A percentile compares a stretch with the other conserved stretches of the same genome.
Evolutionary conservation across 169 alveolate species (phyloP).

Genomic region (Theileria orientalis): DNA sequence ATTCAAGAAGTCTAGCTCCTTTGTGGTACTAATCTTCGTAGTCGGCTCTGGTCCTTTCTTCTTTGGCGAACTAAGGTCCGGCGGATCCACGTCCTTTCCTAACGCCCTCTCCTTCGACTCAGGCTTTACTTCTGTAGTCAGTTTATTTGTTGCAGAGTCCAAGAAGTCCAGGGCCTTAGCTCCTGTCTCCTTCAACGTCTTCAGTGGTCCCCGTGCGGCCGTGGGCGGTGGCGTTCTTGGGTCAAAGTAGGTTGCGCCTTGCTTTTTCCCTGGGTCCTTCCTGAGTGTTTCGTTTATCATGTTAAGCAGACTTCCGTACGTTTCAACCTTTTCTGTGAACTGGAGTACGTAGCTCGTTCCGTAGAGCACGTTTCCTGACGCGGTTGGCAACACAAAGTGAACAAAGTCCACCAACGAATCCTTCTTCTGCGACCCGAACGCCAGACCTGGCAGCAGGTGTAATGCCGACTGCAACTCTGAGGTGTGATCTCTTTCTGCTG

Average conservation of each 20-base stretch:
- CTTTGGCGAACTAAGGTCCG: too few relatives aligned
- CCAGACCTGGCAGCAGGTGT: slow-evolving; percentile 43
- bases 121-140: neutral
- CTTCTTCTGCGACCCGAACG: slow-evolving; percentile 40
- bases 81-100: too few relatives aligned
- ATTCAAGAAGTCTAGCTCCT: too few relatives aligned
- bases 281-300: neutral
- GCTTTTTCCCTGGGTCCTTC: neutral
- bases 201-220: too few relatives aligned
- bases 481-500: slow-evolving; percentile 17
- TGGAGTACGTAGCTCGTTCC: slow-evolving; percentile 52
- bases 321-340: slow-evolving; percentile 2
- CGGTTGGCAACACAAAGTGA: slow-evolving; percentile 56
- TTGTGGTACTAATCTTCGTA: too few relatives aligned
- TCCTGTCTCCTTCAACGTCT: too few relatives aligned
- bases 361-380: slow-evolving; percentile 53
- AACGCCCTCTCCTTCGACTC: too few relatives aligned
- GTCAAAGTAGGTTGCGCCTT: too few relatives aligned
- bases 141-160: neutral
- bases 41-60: too few relatives aligned
- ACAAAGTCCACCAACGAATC: slow-evolving; percentile 42
- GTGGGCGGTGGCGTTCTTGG: too few relatives aligned
- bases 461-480: slow-evolving; percentile 36
- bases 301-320: neutral
- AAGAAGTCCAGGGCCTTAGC: neutral